These are phyloP conservation scores for Lipomyces spencermartinsiae DNA, from an alignment of 805 yeast species.

Conservation along the genomic window DNA sequence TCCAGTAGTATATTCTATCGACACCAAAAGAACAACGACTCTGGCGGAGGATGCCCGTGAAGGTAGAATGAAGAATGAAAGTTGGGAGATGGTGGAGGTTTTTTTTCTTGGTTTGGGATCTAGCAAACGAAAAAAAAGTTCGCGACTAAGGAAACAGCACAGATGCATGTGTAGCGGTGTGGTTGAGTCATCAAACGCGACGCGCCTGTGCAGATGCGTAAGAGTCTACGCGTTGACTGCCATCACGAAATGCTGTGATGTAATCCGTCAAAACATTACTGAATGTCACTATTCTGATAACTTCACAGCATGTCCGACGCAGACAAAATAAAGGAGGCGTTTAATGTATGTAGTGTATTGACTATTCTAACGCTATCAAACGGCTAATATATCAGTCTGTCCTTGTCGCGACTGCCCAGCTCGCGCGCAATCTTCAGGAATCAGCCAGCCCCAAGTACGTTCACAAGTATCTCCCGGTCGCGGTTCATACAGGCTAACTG, in stretches of 20 bases:
- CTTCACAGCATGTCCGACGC: slow-evolving; percentile 11
- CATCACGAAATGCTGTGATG: neutral
- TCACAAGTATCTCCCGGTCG: neutral
- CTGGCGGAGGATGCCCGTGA: slow-evolving; percentile 1
- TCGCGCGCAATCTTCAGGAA: slow-evolving; percentile 14
- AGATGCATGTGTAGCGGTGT: neutral
- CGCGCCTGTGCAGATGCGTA: neutral
- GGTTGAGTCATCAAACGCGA: neutral
- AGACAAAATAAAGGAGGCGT: slow-evolving; percentile 13
- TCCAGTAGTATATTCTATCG: neutral
- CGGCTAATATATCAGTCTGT: slow-evolving; percentile 11
- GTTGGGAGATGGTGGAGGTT: neutral
- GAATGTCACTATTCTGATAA: neutral
- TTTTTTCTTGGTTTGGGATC: neutral
- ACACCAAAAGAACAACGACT: neutral
- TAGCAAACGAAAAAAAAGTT: neutral
- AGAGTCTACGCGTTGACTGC: neutral
- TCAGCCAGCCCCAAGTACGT: slow-evolving; percentile 29
- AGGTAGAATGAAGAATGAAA: neutral
- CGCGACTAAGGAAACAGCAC: neutral
- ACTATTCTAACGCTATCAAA: too few species aligned
- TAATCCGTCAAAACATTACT: too few species aligned
- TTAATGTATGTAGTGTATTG: slow-evolving; percentile 19
- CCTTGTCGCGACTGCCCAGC: slow-evolving; percentile 29
- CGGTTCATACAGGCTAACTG: neutral